Percentiles rank a stretch among this genome's conserved stretches.
phyloP scores from a whole-genome alignment of 805 yeast genomes.

The Metschnikowia proteae region DNA sequence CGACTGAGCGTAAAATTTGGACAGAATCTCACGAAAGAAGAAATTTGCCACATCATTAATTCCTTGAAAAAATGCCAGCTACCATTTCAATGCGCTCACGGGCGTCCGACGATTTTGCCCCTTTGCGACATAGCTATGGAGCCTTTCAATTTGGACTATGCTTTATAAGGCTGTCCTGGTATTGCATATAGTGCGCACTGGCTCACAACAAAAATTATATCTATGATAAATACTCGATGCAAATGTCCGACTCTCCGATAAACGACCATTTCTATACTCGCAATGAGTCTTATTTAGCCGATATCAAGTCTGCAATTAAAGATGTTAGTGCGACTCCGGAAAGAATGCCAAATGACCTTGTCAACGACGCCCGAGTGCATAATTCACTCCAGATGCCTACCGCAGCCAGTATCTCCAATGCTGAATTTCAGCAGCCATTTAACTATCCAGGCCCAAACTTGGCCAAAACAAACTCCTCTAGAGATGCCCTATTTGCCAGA shows the following conservation, averaged over 20 bases:
- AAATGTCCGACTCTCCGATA: slow-evolving; percentile 8
- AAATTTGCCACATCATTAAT: slow-evolving; percentile 45
- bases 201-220: neutral
- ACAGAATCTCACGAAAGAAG: slow-evolving; percentile 36
- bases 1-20: slow-evolving; percentile 73
- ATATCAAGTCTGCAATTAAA: slow-evolving; percentile 4
- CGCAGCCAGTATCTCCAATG: neutral
- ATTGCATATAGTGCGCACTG: neutral
- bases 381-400: slow-evolving; percentile 4
- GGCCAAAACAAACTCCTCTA: neutral
- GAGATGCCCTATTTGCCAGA: neutral
- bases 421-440: neutral
- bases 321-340: slow-evolving; percentile 11
- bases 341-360: slow-evolving; percentile 13
- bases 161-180: neutral
- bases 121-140: slow-evolving; percentile 15
- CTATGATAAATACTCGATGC: neutral
- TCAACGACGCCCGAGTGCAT: slow-evolving; percentile 9
- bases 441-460: neutral
- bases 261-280: slow-evolving; percentile 9
- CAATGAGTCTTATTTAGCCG: slow-evolving; percentile 4
- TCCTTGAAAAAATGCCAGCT: slow-evolving; percentile 45
- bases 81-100: slow-evolving; percentile 86
- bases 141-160: neutral
- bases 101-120: slow-evolving; percentile 71